These are phyloP conservation scores for Cicer cuneatum DNA, from an alignment of 306 rosid species.

Conservation along the genomic window DNA sequence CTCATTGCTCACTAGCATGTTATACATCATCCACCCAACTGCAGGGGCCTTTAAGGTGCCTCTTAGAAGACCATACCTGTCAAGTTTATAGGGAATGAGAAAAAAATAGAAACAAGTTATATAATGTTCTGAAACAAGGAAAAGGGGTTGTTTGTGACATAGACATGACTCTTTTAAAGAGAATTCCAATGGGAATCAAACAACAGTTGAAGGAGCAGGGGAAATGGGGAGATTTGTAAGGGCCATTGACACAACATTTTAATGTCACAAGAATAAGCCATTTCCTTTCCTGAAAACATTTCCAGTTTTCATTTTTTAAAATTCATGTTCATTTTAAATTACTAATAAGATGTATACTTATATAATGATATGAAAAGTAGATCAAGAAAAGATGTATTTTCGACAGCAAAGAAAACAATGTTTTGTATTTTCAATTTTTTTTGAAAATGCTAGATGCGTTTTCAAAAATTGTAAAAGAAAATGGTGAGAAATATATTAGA, in stretches of 20 bases:
- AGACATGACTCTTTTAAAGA: not conserved
- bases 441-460: no score
- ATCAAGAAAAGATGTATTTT: no score
- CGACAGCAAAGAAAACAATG: no score
- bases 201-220: constrained; percentile 11
- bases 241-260: constrained; percentile 9
- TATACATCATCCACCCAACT: constrained; percentile 97
- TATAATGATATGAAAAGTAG: no score
- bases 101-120: constrained; percentile 37
- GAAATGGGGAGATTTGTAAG: constrained; percentile 15
- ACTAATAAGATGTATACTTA: no score
- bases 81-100: constrained; percentile 28
- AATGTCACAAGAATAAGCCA: not conserved
- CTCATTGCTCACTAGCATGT: constrained; percentile 91
- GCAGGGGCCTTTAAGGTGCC: constrained; percentile 97
- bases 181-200: constrained; percentile 13
- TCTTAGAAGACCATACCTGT: constrained; percentile 84
- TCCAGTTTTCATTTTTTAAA: no score
- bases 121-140: constrained; percentile 30
- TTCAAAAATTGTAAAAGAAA: no score
- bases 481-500: no score
- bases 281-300: no score
- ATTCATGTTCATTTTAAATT: no score
- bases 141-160: not conserved
- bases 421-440: no score